A percentile compares a stretch with the other conserved stretches of the same genome.
phyloP scores from a whole-genome alignment of 2,329 filamentous ascomycete species.

The Alternaria sp. region DNA sequence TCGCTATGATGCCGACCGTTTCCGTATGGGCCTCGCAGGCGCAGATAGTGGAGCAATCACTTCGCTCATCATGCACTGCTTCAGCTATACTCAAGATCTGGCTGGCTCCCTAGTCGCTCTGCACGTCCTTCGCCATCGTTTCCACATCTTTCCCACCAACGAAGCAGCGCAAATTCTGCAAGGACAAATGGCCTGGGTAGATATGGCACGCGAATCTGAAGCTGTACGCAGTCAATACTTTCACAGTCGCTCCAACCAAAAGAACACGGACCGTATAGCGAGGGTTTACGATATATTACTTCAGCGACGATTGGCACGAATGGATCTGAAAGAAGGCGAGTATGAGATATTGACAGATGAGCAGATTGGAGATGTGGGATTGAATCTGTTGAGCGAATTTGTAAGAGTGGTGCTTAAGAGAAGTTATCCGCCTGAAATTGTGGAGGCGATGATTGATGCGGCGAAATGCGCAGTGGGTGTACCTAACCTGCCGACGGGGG shows the following conservation, averaged over 20 bases:
- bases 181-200: conserved; percentile 43
- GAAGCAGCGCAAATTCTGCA: conserved; percentile 35
- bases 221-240: conserved; percentile 22
- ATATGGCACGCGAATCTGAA: conserved; percentile 28
- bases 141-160: conserved; percentile 40
- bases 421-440: conserved; percentile 29
- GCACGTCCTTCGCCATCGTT: conserved; percentile 38
- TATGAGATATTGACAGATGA: conserved; percentile 28
- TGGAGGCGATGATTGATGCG: conserved; percentile 44
- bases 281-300: conserved; percentile 34
- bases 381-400: conserved; percentile 47
- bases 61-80: conserved; percentile 47
- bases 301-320: conserved; percentile 28
- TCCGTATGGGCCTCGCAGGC: conserved; percentile 37
- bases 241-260: conserved; percentile 24
- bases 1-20: conserved; percentile 40
- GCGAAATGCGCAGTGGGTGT: conserved; percentile 39
- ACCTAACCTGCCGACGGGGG: conserved; percentile 40
- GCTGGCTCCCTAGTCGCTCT: conserved; percentile 48
- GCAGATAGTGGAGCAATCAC: conserved; percentile 35
- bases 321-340: conserved; percentile 26
- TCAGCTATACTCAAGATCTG: conserved; percentile 46
- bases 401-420: conserved; percentile 41
- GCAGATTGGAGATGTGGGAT: conserved; percentile 34
- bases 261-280: conserved; percentile 25